phyloP scores from a whole-genome alignment of 495 filamentous ascomycete genomes.

The Hypoxylon fuscum region DNA sequence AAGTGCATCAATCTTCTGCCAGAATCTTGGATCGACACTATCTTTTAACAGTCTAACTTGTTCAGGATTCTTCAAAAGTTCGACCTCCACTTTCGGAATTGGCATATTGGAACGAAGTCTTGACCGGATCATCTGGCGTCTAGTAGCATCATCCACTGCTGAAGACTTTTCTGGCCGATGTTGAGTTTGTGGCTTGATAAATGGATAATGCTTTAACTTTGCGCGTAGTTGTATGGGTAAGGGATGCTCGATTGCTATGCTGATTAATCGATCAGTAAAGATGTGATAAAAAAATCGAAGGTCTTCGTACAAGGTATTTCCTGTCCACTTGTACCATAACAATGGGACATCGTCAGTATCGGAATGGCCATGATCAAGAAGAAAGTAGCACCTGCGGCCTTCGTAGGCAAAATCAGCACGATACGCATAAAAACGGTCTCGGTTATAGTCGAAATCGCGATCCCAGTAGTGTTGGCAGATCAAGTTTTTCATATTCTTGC shows the following conservation, averaged over 20 bases:
- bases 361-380: constrained; percentile 33
- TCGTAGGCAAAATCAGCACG: constrained; percentile 20
- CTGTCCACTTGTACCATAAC: constrained; percentile 32
- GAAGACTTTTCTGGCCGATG: background rate
- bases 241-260: background rate
- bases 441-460: constrained; percentile 22
- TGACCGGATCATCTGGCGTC: constrained; percentile 20
- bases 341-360: constrained; percentile 19
- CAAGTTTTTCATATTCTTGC: constrained; percentile 19
- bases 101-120: constrained; percentile 15
- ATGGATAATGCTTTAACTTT: background rate
- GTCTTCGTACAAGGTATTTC: constrained; percentile 7
- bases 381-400: constrained; percentile 26
- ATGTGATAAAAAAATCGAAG: background rate
- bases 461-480: constrained; percentile 36
- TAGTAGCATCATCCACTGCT: constrained; percentile 6
- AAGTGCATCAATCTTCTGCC: background rate
- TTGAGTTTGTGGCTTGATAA: background rate
- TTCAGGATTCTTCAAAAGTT: constrained; percentile 12
- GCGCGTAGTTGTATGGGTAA: background rate
- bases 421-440: constrained; percentile 18
- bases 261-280: background rate
- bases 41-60: constrained; percentile 5
- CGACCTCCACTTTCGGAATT: constrained; percentile 1
- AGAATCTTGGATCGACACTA: constrained; percentile 13